phyloP scores from a whole-genome alignment of 352 stramenopile genomes.

The Phytopythium boreale region DNA sequence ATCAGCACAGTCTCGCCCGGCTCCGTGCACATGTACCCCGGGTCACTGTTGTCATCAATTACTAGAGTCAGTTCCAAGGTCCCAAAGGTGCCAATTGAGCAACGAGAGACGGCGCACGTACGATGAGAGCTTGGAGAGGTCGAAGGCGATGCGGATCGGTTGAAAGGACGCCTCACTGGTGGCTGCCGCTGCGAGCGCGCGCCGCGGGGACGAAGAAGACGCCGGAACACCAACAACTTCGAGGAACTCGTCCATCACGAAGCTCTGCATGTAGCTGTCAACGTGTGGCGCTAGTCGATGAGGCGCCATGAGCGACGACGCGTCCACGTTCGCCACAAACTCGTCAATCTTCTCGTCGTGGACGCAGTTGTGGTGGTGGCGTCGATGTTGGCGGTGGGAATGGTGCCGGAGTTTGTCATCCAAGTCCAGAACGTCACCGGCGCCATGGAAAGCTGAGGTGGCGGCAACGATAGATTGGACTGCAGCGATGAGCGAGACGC shows the following conservation, averaged over 20 bases:
- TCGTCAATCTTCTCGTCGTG: slow-evolving; percentile 60
- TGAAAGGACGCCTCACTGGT: slow-evolving; percentile 36
- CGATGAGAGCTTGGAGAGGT: slow-evolving; percentile 68
- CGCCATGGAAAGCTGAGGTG: no score
- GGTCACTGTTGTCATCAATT: slow-evolving; percentile 32
- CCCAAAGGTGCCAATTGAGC: background rate
- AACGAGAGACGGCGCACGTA: slow-evolving; percentile 11
- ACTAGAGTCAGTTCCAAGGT: background rate
- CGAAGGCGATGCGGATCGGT: slow-evolving; percentile 74
- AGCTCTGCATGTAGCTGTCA: slow-evolving; percentile 12
- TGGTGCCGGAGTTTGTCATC: background rate
- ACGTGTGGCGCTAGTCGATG: slow-evolving; percentile 26
- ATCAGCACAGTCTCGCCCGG: slow-evolving; percentile 46
- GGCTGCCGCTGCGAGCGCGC: slow-evolving; percentile 25
- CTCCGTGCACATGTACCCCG: slow-evolving; percentile 53
- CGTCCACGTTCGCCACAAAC: slow-evolving; percentile 46
- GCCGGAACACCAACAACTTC: slow-evolving; percentile 30
- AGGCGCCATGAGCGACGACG: slow-evolving; percentile 23
- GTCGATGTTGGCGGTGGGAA: background rate
- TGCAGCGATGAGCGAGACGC: background rate
- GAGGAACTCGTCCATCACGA: slow-evolving; percentile 39
- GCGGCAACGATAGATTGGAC: background rate
- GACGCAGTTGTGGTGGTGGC: slow-evolving; percentile 59
- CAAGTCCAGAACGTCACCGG: background rate
- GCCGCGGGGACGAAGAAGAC: slow-evolving; percentile 9